Conservation (phyloP, 2,329 filamentous ascomycete genomes). For the Fusarium marasasianum region DNA sequence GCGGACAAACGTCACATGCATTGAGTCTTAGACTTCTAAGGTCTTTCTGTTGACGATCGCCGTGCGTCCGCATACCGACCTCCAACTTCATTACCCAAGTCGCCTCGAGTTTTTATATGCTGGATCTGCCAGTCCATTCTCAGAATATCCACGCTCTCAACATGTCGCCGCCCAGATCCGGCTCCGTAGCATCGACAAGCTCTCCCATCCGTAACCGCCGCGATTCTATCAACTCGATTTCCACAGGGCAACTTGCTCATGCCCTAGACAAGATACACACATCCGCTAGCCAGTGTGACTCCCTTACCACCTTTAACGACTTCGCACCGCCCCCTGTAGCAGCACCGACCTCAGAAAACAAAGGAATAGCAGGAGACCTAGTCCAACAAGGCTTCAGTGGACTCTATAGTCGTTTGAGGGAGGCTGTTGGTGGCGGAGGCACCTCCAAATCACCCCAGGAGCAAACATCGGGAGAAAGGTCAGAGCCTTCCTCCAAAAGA, state of each 20-base stretch:
- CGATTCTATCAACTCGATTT: slow-evolving; percentile 53
- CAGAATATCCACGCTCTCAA: slow-evolving; percentile 3
- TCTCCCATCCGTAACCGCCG: slow-evolving; percentile 50
- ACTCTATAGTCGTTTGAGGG: slow-evolving; percentile 85
- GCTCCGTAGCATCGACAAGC: slow-evolving; percentile 42
- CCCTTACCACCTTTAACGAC: slow-evolving; percentile 93
- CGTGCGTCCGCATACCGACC: background rate
- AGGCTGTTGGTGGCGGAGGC: slow-evolving; percentile 78
- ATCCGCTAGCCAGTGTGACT: slow-evolving; percentile 84
- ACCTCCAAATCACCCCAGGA: slow-evolving; percentile 50
- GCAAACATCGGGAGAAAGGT: slow-evolving; percentile 40
- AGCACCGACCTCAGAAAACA: slow-evolving; percentile 69
- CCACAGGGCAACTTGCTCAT: slow-evolving; percentile 77
- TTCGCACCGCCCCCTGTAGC: slow-evolving; percentile 77
- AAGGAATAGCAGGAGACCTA: slow-evolving; percentile 75
- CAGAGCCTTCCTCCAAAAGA: slow-evolving; percentile 53
- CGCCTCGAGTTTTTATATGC: background rate
- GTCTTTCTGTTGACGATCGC: background rate
- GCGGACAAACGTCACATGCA: slow-evolving; percentile 22
- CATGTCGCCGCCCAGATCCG: slow-evolving; percentile 45
- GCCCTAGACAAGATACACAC: slow-evolving; percentile 89
- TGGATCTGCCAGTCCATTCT: background rate
- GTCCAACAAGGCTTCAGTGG: slow-evolving; percentile 89
- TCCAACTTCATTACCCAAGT: background rate
- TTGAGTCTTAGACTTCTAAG: slow-evolving; percentile 3